Percentiles rank a stretch among this genome's conserved stretches.
Evolutionary conservation across 768 basidiomycete species (phyloP).

Genomic region (Lactifluus hygrophoroides): DNA sequence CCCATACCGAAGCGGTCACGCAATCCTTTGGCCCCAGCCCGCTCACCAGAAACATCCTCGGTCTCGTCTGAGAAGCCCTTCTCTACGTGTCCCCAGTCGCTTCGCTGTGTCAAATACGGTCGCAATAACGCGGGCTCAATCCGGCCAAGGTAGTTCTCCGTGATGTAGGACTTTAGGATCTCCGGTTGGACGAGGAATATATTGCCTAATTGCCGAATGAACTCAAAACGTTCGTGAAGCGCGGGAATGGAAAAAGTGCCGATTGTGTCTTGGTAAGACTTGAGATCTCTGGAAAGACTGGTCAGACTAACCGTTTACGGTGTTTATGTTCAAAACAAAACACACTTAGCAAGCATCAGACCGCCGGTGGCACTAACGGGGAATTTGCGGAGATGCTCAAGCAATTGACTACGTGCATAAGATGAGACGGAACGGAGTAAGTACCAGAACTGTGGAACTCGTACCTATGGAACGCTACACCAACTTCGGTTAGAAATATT

Average conservation of each 20-base stretch:
- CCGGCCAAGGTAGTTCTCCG: conserved; percentile 85
- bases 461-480: conserved; percentile 87
- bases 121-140: conserved; percentile 81
- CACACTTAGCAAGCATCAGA: conserved; percentile 94
- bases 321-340: not conserved
- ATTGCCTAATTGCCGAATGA: conserved; percentile 94
- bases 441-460: conserved; percentile 6
- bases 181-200: conserved; percentile 95
- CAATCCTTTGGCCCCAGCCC: conserved; percentile 43
- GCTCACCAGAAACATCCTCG: conserved; percentile 29
- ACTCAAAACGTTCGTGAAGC: conserved; percentile 92
- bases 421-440: not conserved
- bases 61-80: conserved; percentile 56
- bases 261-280: conserved; percentile 89
- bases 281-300: conserved; percentile 65
- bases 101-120: conserved; percentile 84
- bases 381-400: conserved; percentile 94
- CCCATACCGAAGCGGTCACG: conserved; percentile 56
- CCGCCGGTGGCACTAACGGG: conserved; percentile 95
- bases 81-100: conserved; percentile 85
- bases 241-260: conserved; percentile 74
- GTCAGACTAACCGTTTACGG: not conserved
- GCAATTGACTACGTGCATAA: conserved; percentile 50
- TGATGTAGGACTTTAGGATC: conserved; percentile 91
- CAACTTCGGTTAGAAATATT: conserved; percentile 86